A percentile compares a stretch with the other conserved stretches of the same genome.
Evolutionary conservation across 225 moss, liverwort and hornwort species (phyloP).

Genomic region (Physcomitrellopsis africana): DNA sequence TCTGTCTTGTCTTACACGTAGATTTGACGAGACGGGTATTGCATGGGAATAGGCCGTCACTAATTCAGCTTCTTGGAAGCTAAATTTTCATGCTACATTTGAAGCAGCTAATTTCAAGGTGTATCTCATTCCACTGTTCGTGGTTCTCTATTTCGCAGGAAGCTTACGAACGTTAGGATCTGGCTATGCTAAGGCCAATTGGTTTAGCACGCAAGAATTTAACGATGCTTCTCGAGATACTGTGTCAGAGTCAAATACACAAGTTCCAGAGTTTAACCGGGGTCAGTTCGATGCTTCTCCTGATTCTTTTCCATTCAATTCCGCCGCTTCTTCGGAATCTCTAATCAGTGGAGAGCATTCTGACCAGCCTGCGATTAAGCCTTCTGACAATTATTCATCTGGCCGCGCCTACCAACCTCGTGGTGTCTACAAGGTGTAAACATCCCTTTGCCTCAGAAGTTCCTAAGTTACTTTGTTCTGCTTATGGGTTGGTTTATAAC

Average conservation of each 20-base stretch:
- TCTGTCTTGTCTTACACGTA: too few relatives aligned
- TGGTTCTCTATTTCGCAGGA: conserved; percentile 16
- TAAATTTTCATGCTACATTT: background rate
- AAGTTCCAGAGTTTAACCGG: conserved; percentile 18
- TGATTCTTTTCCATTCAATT: conserved; percentile 33
- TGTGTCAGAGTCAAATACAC: background rate
- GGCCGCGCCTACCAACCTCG: conserved; percentile 25
- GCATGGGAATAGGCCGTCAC: background rate
- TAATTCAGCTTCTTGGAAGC: background rate
- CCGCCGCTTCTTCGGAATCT: background rate
- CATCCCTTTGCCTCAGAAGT: background rate
- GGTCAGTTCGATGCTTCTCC: conserved; percentile 23
- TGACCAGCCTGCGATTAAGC: conserved; percentile 15
- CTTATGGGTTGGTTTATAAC: background rate
- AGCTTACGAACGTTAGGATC: conserved; percentile 27
- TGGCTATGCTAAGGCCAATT: conserved; percentile 9
- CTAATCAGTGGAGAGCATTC: conserved; percentile 17
- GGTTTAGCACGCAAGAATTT: conserved; percentile 23
- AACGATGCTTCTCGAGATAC: conserved; percentile 12
- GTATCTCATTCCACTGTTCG: background rate
- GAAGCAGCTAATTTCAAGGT: background rate
- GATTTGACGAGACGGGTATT: too few relatives aligned
- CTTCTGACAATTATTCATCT: background rate
- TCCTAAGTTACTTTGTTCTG: background rate
- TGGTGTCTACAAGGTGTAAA: conserved; percentile 41